Conservation (phyloP, 108 stramenopile species). For the Stephanodiscus minutulus region DNA sequence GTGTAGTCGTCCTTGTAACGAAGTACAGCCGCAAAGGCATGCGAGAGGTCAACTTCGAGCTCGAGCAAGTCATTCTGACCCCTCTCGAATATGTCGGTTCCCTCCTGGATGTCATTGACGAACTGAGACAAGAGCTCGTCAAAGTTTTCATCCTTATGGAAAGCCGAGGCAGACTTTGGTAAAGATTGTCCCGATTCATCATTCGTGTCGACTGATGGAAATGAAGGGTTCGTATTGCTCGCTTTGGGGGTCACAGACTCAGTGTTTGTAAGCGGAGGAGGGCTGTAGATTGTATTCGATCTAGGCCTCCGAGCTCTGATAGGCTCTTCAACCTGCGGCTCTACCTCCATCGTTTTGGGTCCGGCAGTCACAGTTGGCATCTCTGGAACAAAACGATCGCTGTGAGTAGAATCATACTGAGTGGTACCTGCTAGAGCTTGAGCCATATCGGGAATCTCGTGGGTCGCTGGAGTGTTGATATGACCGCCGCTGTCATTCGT, state of each 20-base stretch:
- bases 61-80: constrained; percentile 40
- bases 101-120: constrained; percentile 29
- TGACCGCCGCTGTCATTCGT: background rate
- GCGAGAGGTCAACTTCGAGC: constrained; percentile 46
- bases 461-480: constrained; percentile 9
- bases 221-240: constrained; percentile 27
- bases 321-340: background rate
- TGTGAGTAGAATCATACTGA: constrained; percentile 1
- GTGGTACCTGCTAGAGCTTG: background rate
- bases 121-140: constrained; percentile 45
- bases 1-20: constrained; percentile 47
- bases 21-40: constrained; percentile 36
- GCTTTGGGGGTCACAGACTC: constrained; percentile 36
- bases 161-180: constrained; percentile 10
- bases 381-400: constrained; percentile 4
- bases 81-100: constrained; percentile 34
- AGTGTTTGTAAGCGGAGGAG: constrained; percentile 8
- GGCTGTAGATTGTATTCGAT: constrained; percentile 23
- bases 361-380: constrained; percentile 6
- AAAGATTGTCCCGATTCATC: background rate
- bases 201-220: constrained; percentile 2
- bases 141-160: constrained; percentile 18
- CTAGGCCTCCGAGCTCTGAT: background rate
- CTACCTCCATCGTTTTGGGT: background rate
- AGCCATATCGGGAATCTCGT: background rate